phyloP scores from a whole-genome alignment of 148 eudicot genomes.

The Agrostemma githago region DNA sequence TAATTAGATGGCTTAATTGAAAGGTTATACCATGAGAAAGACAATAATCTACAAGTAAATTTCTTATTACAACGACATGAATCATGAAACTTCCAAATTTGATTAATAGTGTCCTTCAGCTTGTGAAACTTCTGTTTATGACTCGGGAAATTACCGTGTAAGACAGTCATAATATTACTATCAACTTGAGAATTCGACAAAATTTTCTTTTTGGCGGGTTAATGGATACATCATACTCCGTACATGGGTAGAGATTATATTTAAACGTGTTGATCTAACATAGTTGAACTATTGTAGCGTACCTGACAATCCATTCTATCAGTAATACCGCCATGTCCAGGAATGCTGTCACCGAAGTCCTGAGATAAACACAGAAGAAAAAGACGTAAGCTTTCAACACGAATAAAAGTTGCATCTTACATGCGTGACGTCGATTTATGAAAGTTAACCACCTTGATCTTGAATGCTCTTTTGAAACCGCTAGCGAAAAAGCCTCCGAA shows the following conservation, averaged over 20 bases:
- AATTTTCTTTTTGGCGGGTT: not conserved
- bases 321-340: conserved; percentile 97
- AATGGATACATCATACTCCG: not conserved
- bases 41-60: not conserved
- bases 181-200: not conserved
- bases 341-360: conserved; percentile 99
- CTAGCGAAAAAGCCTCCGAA: conserved; percentile 99
- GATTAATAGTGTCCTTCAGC: no score
- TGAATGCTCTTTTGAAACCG: conserved; percentile 97
- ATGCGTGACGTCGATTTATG: not conserved
- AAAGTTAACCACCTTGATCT: conserved; percentile 80
- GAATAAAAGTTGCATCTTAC: not conserved
- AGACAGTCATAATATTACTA: no score
- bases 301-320: conserved; percentile 99
- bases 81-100: not conserved
- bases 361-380: conserved; percentile 21
- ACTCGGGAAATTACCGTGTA: not conserved
- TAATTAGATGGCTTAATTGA: not conserved
- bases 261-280: no score
- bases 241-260: not conserved
- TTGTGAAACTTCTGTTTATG: not conserved
- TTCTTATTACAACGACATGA: not conserved
- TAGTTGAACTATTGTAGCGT: conserved; percentile 5
- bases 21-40: not conserved
- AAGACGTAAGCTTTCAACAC: not conserved